Percentiles rank a stretch among this genome's conserved stretches.
These are phyloP conservation scores for Candida sanyaensis DNA, from an alignment of 1,139 yeast genomes.

Conservation along the genomic window DNA sequence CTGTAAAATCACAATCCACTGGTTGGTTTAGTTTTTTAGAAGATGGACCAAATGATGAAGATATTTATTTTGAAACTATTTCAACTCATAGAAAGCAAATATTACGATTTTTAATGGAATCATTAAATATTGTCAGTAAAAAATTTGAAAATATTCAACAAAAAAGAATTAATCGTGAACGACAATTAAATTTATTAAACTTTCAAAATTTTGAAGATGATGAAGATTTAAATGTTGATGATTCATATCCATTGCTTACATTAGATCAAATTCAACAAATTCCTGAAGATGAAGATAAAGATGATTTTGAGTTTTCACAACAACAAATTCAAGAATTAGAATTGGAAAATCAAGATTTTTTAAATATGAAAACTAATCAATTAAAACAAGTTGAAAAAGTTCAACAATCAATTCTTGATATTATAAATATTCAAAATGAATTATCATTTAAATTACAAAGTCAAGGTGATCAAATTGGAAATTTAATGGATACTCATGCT, in stretches of 20 bases:
- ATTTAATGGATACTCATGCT: conserved; percentile 69
- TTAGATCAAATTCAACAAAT: conserved; percentile 6
- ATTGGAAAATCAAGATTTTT: conserved; percentile 68
- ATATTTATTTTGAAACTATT: conserved; percentile 26
- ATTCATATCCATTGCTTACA: not conserved
- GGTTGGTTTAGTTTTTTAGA: conserved; percentile 25
- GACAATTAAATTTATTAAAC: conserved; percentile 40
- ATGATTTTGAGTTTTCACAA: conserved; percentile 23
- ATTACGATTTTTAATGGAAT: conserved; percentile 37
- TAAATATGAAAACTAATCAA: conserved; percentile 64
- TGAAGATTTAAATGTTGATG: conserved; percentile 18
- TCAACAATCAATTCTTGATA: conserved; percentile 79
- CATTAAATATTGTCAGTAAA: conserved; percentile 35
- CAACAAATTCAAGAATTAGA: conserved; percentile 71
- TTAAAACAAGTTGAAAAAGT: conserved; percentile 66
- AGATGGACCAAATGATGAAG: conserved; percentile 29
- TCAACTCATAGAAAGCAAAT: conserved; percentile 40
- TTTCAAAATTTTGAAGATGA: conserved; percentile 45
- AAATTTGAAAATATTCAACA: conserved; percentile 43
- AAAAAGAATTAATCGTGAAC: conserved; percentile 43
- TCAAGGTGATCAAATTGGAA: conserved; percentile 74
- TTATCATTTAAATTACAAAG: conserved; percentile 71
- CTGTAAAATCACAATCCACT: conserved; percentile 10
- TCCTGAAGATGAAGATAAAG: conserved; percentile 8
- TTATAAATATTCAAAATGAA: conserved; percentile 77